These are phyloP conservation scores for Pleurotus pulmonarius DNA, from an alignment of 768 basidiomycete species.

Conservation along the genomic window DNA sequence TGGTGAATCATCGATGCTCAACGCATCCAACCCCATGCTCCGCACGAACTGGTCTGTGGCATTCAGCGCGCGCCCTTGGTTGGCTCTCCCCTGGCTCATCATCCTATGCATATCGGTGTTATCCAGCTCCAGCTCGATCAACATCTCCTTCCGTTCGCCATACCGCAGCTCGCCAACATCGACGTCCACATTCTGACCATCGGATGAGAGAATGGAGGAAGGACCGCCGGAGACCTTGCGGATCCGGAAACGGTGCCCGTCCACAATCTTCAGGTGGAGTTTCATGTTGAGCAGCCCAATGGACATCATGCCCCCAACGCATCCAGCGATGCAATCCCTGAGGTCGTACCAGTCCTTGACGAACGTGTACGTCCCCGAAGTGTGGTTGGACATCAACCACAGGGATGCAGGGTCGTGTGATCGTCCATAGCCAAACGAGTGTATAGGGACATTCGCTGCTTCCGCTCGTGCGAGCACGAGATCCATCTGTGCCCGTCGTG, in stretches of 20 bases:
- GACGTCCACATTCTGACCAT: constrained; percentile 93
- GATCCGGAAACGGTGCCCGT: constrained; percentile 86
- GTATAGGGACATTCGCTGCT: constrained; percentile 94
- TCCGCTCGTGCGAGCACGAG: constrained; percentile 95
- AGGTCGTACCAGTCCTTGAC: constrained; percentile 98
- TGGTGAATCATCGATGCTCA: constrained; percentile 66
- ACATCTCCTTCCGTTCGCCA: constrained; percentile 97
- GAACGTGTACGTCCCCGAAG: constrained; percentile 95
- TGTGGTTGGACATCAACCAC: constrained; percentile 99
- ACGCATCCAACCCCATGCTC: constrained; percentile 76
- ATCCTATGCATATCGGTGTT: constrained; percentile 57
- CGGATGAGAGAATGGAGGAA: constrained; percentile 80
- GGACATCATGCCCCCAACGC: constrained; percentile 95
- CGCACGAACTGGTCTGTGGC: constrained; percentile 90
- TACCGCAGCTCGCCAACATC: constrained; percentile 92
- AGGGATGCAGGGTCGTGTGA: constrained; percentile 96
- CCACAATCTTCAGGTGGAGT: constrained; percentile 91
- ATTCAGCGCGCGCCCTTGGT: constrained; percentile 45
- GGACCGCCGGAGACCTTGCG: constrained; percentile 93
- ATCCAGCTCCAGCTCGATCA: constrained; percentile 92
- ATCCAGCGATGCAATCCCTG: constrained; percentile 87
- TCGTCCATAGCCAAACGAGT: constrained; percentile 95
- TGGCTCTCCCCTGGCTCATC: constrained; percentile 22
- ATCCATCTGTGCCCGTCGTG: constrained; percentile 96
- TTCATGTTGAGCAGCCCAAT: constrained; percentile 93